These are phyloP conservation scores for Colletotrichum sp. DNA, from an alignment of 2,329 filamentous ascomycete species.

Conservation along the genomic window DNA sequence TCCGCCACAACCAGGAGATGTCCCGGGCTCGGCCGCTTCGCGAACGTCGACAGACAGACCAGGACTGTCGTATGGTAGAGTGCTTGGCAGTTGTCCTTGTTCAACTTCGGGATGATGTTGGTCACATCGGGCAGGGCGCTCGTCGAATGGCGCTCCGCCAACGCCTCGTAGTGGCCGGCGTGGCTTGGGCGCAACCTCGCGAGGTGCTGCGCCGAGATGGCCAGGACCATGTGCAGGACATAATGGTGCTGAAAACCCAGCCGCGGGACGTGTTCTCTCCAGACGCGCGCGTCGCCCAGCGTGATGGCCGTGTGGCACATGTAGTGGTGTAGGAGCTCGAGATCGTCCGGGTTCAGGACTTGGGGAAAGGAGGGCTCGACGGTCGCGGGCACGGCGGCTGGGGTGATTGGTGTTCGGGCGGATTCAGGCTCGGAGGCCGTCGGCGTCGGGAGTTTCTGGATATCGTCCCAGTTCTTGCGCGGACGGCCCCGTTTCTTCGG, in stretches of 20 bases:
- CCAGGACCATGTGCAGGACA: slow-evolving; percentile 28
- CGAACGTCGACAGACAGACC: slow-evolving; percentile 25
- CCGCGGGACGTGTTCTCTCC: slow-evolving; percentile 24
- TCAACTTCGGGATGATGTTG: slow-evolving; percentile 22
- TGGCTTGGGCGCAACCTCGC: slow-evolving; percentile 8
- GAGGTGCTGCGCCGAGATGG: slow-evolving; percentile 27
- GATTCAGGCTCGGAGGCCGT: neutral
- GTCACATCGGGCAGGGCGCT: slow-evolving; percentile 23
- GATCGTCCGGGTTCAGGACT: slow-evolving; percentile 23
- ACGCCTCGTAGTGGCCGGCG: neutral
- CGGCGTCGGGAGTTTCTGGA: neutral
- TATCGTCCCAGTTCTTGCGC: slow-evolving; percentile 17
- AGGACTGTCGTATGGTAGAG: slow-evolving; percentile 27
- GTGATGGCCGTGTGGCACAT: slow-evolving; percentile 23
- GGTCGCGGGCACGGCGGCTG: neutral
- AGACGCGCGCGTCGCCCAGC: slow-evolving; percentile 22
- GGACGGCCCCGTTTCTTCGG: slow-evolving; percentile 20
- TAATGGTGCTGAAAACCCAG: slow-evolving; percentile 28
- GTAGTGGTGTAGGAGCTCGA: slow-evolving; percentile 30
- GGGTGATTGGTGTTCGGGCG: neutral
- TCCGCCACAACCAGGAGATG: slow-evolving; percentile 22
- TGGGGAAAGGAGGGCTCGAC: neutral
- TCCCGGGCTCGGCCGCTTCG: slow-evolving; percentile 19
- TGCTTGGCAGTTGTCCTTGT: slow-evolving; percentile 22
- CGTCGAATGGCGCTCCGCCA: slow-evolving; percentile 25